These are phyloP conservation scores for Apostasia shenzhenica DNA, from an alignment of 106 monocot species.

Conservation along the genomic window DNA sequence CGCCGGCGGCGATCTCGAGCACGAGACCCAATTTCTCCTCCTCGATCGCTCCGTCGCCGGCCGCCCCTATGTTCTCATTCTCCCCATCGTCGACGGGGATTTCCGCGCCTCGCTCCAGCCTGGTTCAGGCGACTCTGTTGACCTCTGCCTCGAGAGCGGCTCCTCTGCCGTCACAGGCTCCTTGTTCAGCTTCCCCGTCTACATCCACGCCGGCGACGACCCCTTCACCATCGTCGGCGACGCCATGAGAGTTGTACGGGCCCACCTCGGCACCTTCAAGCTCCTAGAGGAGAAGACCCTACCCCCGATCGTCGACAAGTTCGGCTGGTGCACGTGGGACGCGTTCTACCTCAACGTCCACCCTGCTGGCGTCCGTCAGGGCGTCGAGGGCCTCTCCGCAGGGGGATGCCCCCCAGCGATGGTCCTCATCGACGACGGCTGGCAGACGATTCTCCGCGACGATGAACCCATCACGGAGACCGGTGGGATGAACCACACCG, in stretches of 20 bases:
- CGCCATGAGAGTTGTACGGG: slow-evolving; percentile 36
- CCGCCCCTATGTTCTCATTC: slow-evolving; percentile 64
- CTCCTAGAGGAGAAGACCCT: slow-evolving; percentile 61
- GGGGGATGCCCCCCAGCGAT: slow-evolving; percentile 85
- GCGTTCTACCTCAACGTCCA: slow-evolving; percentile 84
- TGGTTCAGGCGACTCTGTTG: slow-evolving; percentile 47
- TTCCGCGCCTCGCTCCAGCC: slow-evolving; percentile 72
- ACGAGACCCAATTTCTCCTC: slow-evolving; percentile 77
- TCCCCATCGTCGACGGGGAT: slow-evolving; percentile 69
- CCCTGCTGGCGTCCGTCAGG: slow-evolving; percentile 57
- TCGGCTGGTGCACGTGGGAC: slow-evolving; percentile 98
- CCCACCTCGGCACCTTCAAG: slow-evolving; percentile 52
- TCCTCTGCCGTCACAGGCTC: slow-evolving; percentile 26
- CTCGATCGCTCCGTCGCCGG: slow-evolving; percentile 33
- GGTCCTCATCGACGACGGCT: slow-evolving; percentile 85
- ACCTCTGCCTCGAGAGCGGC: slow-evolving; percentile 82
- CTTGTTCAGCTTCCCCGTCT: slow-evolving; percentile 29
- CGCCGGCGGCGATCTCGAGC: slow-evolving; percentile 54
- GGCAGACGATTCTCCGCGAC: slow-evolving; percentile 88
- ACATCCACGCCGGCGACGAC: slow-evolving; percentile 53
- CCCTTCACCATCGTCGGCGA: slow-evolving; percentile 51
- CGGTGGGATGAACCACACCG: slow-evolving; percentile 73
- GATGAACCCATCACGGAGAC: slow-evolving; percentile 30
- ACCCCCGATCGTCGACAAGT: slow-evolving; percentile 64
- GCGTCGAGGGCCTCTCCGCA: slow-evolving; percentile 46